Base-by-base conservation (phyloP, 2,329 filamentous ascomycete genomes). In the Colletotrichum sp. region DNA sequence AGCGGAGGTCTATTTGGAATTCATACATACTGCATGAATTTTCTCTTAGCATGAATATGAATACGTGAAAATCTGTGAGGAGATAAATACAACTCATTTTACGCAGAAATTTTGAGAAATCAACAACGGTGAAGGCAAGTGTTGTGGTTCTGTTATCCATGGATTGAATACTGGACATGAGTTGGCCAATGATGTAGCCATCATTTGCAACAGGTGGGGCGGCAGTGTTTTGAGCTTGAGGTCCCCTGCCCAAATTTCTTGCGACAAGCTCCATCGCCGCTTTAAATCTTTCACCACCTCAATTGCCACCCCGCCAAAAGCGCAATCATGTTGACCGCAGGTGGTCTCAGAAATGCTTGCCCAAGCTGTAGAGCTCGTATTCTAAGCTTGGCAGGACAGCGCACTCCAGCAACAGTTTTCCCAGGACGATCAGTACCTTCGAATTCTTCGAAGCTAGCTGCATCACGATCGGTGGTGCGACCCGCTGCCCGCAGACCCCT, bases 291-390 rank as follows among this genome's bases (percentile, higher is more conserved):
- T 22, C 32, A 39, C 10, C n/a, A 57, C 22, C 13, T 15, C 55
- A 55, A 32, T 68, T 32, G 24, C 34, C 44, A 67, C 32, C 34
- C 22, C 44, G 44, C 44, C 44, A 64, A 71, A 15, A 12, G 26
- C 8, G 32, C 62, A 71, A 70, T 65, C 48, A 76, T 76, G 75
- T 68, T 76, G 52, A 71, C 75, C 34, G 75, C 75, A 26, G 69
- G 75, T 26, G 71, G 77, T 34, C 66, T 78, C 6, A 64, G 70
- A 26, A 77, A 72, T 18, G 71, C 68, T 16, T 77, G 77, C 8
- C 77, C 75, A 2, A 70, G 63, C 69, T 78, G 75, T 48, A 57
- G 75, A 26, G 71, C 77, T 48, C 75, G 68, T 4, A 18, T 75
- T 22, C 24, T 55, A 55, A 60, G 57, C 39, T 75, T 69, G 26